phyloP scores from a whole-genome alignment of 192 early-diverging fungal genomes.

The Globomyces pollinis-pini region DNA sequence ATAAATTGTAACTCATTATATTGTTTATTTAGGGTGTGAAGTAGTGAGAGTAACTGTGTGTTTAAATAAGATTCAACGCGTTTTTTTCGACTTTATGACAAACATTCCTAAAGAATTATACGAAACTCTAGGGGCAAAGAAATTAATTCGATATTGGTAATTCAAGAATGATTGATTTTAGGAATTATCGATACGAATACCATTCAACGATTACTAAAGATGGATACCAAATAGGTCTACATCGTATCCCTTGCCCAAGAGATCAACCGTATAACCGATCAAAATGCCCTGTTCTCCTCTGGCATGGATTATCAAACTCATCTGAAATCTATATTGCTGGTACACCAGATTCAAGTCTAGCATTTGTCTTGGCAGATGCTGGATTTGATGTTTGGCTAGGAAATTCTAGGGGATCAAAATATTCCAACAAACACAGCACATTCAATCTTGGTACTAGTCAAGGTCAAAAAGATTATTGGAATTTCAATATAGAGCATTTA shows the following conservation, averaged over 20 bases:
- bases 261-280: conserved; percentile 22
- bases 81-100: too few relatives aligned
- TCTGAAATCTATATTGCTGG: conserved; percentile 72
- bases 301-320: conserved; percentile 84
- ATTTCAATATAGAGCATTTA: conserved; percentile 82
- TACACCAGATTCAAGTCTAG: conserved; percentile 26
- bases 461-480: conserved; percentile 62
- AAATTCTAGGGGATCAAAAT: conserved; percentile 82
- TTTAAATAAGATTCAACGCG: too few relatives aligned
- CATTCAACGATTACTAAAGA: conserved; percentile 73
- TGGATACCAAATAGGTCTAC: conserved; percentile 67
- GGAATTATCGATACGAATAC: conserved; percentile 61
- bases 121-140: too few relatives aligned
- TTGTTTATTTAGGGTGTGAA: too few relatives aligned
- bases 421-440: conserved; percentile 63
- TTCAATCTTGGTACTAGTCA: conserved; percentile 28
- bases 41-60: too few relatives aligned
- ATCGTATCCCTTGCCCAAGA: conserved; percentile 51
- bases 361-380: conserved; percentile 68
- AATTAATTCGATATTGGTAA: too few relatives aligned
- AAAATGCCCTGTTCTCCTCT: conserved; percentile 60
- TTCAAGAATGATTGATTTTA: conserved; percentile 15
- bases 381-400: conserved; percentile 81
- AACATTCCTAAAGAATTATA: too few relatives aligned
- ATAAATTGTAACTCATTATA: too few relatives aligned